Percentiles rank a stretch among this genome's conserved stretches.
These are phyloP conservation scores for Monilinia aucupariae DNA, from an alignment of 2,329 filamentous ascomycete genomes.

Conservation along the genomic window DNA sequence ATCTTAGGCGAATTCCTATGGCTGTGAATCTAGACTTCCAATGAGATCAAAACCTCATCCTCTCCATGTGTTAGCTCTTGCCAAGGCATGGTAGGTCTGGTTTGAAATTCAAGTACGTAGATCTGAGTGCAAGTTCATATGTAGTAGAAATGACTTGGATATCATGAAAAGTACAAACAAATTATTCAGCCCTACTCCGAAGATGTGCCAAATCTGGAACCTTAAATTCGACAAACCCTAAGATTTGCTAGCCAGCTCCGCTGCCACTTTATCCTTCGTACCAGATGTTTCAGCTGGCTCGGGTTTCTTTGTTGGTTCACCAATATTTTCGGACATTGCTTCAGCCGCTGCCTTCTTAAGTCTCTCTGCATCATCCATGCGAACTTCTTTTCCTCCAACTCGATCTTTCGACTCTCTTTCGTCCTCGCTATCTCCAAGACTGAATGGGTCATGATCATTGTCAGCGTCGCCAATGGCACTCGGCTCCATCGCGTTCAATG, in stretches of 20 bases:
- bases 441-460: constrained; percentile 77
- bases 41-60: neutral
- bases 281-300: constrained; percentile 32
- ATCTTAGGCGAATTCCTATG: too few relatives aligned
- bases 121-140: neutral
- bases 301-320: constrained; percentile 29
- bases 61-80: neutral
- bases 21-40: neutral
- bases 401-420: constrained; percentile 70
- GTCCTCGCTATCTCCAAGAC: constrained; percentile 89
- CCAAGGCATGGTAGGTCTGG: neutral
- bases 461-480: constrained; percentile 78
- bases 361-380: constrained; percentile 50
- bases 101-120: neutral
- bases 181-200: neutral
- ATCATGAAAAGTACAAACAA: constrained; percentile 1
- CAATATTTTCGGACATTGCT: constrained; percentile 41
- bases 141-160: neutral
- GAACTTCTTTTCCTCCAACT: constrained; percentile 46
- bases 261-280: constrained; percentile 33
- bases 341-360: constrained; percentile 58
- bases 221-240: constrained; percentile 11
- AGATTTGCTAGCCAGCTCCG: constrained; percentile 29
- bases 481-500: constrained; percentile 78
- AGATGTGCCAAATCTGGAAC: neutral